phyloP scores from a whole-genome alignment of 768 basidiomycete species.

The Naganishia kalamii region DNA sequence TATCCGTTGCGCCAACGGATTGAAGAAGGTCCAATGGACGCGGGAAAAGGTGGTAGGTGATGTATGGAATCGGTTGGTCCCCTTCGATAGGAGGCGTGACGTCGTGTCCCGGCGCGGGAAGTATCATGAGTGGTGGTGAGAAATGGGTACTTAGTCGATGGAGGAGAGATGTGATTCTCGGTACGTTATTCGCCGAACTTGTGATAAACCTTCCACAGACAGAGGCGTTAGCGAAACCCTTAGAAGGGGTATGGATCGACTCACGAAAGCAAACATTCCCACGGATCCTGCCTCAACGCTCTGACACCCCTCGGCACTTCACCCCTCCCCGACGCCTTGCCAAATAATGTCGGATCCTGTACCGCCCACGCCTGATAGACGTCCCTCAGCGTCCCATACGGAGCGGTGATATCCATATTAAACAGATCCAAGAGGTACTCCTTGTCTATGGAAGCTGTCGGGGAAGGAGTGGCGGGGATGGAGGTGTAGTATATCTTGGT shows the following conservation, averaged over 20 bases:
- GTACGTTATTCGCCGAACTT: constrained; percentile 93
- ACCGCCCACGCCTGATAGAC: constrained; percentile 72
- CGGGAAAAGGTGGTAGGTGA: constrained; percentile 75
- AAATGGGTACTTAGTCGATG: constrained; percentile 71
- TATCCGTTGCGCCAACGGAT: constrained; percentile 25
- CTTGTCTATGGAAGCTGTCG: neutral
- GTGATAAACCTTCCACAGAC: constrained; percentile 73
- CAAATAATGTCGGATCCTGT: constrained; percentile 66
- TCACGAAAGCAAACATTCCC: constrained; percentile 90
- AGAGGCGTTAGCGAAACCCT: neutral
- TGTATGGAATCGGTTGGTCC: constrained; percentile 6
- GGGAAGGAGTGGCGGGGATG: constrained; percentile 15
- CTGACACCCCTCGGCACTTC: constrained; percentile 65
- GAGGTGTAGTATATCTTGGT: constrained; percentile 36
- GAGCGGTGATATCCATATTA: neutral
- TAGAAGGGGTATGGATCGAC: constrained; percentile 43
- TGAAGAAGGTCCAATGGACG: constrained; percentile 58
- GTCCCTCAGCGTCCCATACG: neutral
- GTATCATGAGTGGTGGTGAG: constrained; percentile 61
- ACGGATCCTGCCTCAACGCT: constrained; percentile 85
- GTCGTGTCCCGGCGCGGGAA: constrained; percentile 37
- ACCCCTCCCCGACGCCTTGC: constrained; percentile 45
- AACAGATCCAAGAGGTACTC: constrained; percentile 50
- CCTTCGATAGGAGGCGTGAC: neutral
- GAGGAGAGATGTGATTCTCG: constrained; percentile 89